Base-by-base conservation (phyloP, 2,329 filamentous ascomycete genomes). In the Nigrospora osmanthi region DNA sequence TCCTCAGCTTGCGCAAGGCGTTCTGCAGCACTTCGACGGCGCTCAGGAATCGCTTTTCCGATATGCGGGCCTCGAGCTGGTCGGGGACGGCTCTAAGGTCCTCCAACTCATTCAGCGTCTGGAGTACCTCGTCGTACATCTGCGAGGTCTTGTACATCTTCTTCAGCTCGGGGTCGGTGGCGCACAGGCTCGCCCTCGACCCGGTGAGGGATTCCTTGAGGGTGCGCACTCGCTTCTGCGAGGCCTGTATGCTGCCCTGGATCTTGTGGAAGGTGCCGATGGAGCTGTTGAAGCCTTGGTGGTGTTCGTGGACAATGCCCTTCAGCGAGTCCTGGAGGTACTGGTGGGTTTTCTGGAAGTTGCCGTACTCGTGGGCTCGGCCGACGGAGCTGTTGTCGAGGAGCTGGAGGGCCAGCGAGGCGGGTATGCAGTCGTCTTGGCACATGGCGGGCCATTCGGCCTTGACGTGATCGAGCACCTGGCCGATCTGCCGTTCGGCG, bases 211-310 rank as follows among this genome's bases (percentile, higher is more conserved):
- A 89, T 46, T 89, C 81, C 63, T 91, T 93, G 50, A 98, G 72
- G 12, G 75, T 72, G 47, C 91, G 81, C 44, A 98, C 88, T 48
- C 89, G 82, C 57, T 83, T 83, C 65, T 98, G 93, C 14, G 89
- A 95, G 42, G 80, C 75, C 57, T 91, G 87, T 52, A 98, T 93
- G 66, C 89, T 95, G 43, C 83, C 81, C 64, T 98, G 93, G 49
- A 98, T 98, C 66, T 95, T 96, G 72, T 98, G 94, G 61, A 97
- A 98, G 16, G 91, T 97, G 64, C 91, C 93, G 51, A 98, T 97
- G 42, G 91, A 96, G 65, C 89, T 95, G 68, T 97, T 98, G 76
- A 98, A 98, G 39, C 93, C 94, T 65, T 98, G 93, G 60, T 98
- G 91, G 61, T 98, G 91, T 68, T 98, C 91, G 64, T 98, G 95